phyloP scores from a whole-genome alignment of 495 filamentous ascomycete genomes.

The Lepidopterella palustris region DNA sequence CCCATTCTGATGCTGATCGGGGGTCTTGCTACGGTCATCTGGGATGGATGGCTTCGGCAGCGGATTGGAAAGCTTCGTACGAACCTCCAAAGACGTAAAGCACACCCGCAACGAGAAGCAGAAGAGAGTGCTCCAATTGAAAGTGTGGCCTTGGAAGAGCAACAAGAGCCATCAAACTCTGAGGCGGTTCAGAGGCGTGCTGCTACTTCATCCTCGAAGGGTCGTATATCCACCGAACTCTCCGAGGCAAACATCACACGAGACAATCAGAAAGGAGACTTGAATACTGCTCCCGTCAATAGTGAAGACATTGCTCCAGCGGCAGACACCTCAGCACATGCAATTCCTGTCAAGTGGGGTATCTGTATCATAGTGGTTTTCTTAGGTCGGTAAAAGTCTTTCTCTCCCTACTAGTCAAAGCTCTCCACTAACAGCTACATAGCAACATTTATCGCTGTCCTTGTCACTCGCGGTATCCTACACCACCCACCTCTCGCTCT shows the following conservation, averaged over 20 bases:
- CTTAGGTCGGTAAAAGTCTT: conserved; percentile 38
- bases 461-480: conserved; percentile 50
- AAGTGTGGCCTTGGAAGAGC: conserved; percentile 11
- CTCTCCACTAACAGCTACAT: conserved; percentile 2
- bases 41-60: conserved; percentile 54
- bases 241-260: background rate
- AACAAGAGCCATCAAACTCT: background rate
- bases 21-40: conserved; percentile 48
- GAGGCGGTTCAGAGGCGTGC: conserved; percentile 17
- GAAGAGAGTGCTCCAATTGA: conserved; percentile 10
- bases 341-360: conserved; percentile 44
- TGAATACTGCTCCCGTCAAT: background rate
- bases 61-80: conserved; percentile 26
- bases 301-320: conserved; percentile 1
- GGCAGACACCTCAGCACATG: conserved; percentile 19
- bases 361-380: conserved; percentile 46
- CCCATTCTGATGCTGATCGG: conserved; percentile 63
- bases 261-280: background rate
- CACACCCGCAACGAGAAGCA: conserved; percentile 5
- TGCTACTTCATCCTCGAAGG: conserved; percentile 5
- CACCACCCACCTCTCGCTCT: conserved; percentile 44
- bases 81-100: conserved; percentile 7
- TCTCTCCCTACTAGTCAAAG: background rate
- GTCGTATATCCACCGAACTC: background rate
- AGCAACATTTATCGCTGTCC: conserved; percentile 48